A percentile compares a stretch with the other conserved stretches of the same genome.
These are phyloP conservation scores for Apophysomyces trapeziformis DNA, from an alignment of 371 early-diverging fungal species.

Conservation along the genomic window DNA sequence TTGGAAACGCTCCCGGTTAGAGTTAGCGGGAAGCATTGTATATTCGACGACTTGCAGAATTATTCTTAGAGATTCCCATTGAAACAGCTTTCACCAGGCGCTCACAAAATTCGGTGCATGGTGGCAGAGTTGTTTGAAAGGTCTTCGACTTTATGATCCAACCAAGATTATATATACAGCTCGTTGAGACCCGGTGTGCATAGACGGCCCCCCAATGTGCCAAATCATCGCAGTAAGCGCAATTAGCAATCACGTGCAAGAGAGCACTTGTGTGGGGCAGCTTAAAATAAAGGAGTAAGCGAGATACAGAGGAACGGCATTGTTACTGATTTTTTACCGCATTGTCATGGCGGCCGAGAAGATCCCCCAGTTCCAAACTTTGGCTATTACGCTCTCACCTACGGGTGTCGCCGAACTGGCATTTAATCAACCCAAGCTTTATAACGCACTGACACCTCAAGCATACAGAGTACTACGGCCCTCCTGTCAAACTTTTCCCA, in stretches of 20 bases:
- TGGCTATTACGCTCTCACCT: slow-evolving; percentile 52
- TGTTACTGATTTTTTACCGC: background rate
- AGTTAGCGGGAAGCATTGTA: too few species aligned
- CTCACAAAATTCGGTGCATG: too few species aligned
- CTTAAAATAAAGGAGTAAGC: background rate
- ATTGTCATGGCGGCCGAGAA: background rate
- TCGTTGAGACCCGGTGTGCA: too few species aligned
- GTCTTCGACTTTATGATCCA: too few species aligned
- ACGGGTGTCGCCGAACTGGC: slow-evolving; percentile 68
- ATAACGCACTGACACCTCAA: slow-evolving; percentile 68
- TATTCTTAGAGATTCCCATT: too few species aligned
- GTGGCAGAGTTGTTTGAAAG: too few species aligned
- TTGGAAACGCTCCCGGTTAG: too few species aligned
- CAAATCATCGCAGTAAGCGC: too few species aligned
- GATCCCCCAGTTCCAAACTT: slow-evolving; percentile 55
- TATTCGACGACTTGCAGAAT: too few species aligned
- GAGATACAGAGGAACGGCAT: background rate
- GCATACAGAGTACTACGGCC: slow-evolving; percentile 50
- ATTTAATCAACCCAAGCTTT: slow-evolving; percentile 68
- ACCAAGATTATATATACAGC: too few species aligned
- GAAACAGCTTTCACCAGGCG: too few species aligned
- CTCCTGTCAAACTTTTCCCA: background rate
- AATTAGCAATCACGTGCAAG: background rate
- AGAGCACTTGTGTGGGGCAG: background rate
- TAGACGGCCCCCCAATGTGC: too few species aligned